Evolutionary conservation across 2,329 filamentous ascomycete genomes (phyloP).

Genomic region (Fusarium brachygibbosum): DNA sequence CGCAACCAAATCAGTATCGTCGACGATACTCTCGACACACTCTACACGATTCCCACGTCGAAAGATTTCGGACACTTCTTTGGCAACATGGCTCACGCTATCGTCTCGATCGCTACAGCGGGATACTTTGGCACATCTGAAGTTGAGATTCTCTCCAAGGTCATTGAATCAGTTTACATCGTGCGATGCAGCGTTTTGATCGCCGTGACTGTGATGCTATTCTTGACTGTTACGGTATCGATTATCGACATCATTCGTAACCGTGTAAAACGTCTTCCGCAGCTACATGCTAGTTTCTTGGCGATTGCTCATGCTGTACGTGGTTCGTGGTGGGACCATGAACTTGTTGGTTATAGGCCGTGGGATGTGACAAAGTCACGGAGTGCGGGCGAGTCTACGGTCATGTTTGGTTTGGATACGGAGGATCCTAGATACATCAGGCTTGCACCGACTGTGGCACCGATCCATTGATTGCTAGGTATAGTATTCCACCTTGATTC

Average conservation of each 20-base stretch:
- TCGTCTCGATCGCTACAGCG: constrained; percentile 38
- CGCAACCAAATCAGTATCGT: constrained; percentile 29
- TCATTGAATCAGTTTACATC: constrained; percentile 37
- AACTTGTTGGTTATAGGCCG: constrained; percentile 22
- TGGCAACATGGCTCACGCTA: constrained; percentile 42
- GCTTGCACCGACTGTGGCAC: constrained; percentile 35
- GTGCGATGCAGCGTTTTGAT: constrained; percentile 40
- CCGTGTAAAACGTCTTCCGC: constrained; percentile 27
- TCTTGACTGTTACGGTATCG: constrained; percentile 24
- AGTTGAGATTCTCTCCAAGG: constrained; percentile 13
- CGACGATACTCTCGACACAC: constrained; percentile 34
- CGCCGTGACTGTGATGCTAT: constrained; percentile 29
- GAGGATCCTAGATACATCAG: constrained; percentile 37
- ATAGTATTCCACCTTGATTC: background rate
- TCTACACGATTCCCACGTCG: constrained; percentile 40
- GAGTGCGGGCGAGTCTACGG: constrained; percentile 18
- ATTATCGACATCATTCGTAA: constrained; percentile 40
- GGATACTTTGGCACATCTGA: constrained; percentile 41
- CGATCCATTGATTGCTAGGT: constrained; percentile 22
- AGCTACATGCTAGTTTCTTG: constrained; percentile 37
- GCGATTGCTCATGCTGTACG: constrained; percentile 39
- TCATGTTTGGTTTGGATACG: constrained; percentile 42
- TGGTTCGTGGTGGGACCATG: constrained; percentile 39
- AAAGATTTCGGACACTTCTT: constrained; percentile 41
- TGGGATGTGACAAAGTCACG: constrained; percentile 23